phyloP scores from a whole-genome alignment of 2,329 filamentous ascomycete species.

The Zopfia rhizophila region DNA sequence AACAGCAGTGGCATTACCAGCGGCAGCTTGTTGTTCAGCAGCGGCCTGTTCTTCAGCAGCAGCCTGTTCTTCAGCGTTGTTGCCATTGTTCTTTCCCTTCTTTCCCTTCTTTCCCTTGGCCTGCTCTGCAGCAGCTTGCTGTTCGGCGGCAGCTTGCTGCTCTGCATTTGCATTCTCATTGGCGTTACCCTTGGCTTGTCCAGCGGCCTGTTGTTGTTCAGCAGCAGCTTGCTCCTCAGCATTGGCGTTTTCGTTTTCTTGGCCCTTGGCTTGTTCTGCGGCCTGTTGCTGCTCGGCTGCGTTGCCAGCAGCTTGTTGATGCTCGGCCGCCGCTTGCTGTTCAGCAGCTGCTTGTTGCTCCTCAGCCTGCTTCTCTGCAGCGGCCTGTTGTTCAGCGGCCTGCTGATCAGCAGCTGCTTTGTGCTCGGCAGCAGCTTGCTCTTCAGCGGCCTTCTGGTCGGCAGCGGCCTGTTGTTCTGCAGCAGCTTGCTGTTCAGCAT shows the following conservation, averaged over 20 bases:
- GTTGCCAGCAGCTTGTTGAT: no score
- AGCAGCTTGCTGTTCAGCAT: slow-evolving; percentile 1
- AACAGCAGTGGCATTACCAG: slow-evolving; percentile 11
- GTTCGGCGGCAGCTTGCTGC: slow-evolving; percentile 14
- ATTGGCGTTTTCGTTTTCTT: not conserved
- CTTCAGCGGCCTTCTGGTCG: slow-evolving; percentile 5
- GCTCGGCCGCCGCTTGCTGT: slow-evolving; percentile 11
- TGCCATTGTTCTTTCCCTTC: not conserved
- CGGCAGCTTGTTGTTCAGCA: slow-evolving; percentile 13
- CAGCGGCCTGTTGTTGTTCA: no score
- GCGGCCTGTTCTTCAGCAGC: slow-evolving; percentile 12
- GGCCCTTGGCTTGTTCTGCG: not conserved
- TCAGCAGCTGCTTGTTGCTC: slow-evolving; percentile 9
- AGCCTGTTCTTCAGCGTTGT: slow-evolving; percentile 9
- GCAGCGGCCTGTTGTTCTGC: slow-evolving; percentile 15
- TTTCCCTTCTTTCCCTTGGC: slow-evolving; percentile 6
- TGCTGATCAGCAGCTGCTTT: slow-evolving; percentile 7
- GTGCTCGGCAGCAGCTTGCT: slow-evolving; percentile 11
- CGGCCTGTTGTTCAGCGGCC: slow-evolving; percentile 13
- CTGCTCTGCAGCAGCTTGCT: slow-evolving; percentile 16
- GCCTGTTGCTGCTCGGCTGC: not conserved
- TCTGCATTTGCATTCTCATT: no score
- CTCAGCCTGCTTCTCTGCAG: slow-evolving; percentile 8
- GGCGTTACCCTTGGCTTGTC: no score
- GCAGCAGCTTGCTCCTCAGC: not conserved